Conservation (phyloP, 257 asterid genomes). For the Solanum boliviense region DNA sequence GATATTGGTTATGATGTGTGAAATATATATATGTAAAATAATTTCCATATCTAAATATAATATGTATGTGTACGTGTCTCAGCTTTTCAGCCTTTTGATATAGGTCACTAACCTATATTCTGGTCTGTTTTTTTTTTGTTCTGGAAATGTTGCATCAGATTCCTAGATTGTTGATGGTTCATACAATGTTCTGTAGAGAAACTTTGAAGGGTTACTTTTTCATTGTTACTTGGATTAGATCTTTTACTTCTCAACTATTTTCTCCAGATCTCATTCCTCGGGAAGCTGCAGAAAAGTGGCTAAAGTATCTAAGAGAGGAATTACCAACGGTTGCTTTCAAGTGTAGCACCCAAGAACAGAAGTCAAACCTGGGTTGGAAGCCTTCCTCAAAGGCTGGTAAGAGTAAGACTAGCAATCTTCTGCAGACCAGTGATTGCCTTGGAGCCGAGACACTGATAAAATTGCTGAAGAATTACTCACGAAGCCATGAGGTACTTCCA, state of each 20-base stretch:
- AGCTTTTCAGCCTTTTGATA: not conserved
- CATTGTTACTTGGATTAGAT: not conserved
- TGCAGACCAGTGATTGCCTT: constrained; percentile 88
- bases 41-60: not conserved
- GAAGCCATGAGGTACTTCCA: constrained; percentile 56
- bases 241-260: not conserved
- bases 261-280: constrained; percentile 81
- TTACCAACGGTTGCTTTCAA: constrained; percentile 88
- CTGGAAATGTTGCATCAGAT: not conserved
- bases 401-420: constrained; percentile 18
- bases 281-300: constrained; percentile 94
- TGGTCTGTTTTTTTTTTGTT: not conserved
- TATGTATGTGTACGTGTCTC: not conserved
- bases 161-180: not conserved
- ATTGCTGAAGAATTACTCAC: constrained; percentile 69
- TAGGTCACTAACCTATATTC: not conserved
- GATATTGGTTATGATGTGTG: not conserved
- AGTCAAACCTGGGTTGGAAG: constrained; percentile 90
- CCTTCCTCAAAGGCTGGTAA: constrained; percentile 42
- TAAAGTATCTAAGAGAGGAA: constrained; percentile 86
- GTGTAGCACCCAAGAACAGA: constrained; percentile 94
- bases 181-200: not conserved
- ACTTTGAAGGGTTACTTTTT: not conserved
- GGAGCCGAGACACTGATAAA: constrained; percentile 86
- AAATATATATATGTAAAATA: not conserved